These are phyloP conservation scores for Aspergillus pseudoviridinutans DNA, from an alignment of 2,329 filamentous ascomycete genomes.

Conservation along the genomic window DNA sequence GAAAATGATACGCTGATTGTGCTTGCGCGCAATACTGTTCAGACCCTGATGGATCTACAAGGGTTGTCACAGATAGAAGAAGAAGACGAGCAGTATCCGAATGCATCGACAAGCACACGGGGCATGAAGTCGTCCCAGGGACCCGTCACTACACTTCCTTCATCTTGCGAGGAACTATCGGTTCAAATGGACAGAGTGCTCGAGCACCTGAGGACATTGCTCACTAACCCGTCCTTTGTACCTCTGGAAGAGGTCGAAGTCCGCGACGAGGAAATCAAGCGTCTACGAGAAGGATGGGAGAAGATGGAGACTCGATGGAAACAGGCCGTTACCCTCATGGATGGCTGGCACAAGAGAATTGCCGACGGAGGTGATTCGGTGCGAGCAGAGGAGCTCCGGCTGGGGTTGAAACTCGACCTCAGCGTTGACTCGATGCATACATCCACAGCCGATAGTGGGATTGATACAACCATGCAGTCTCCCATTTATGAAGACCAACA, in stretches of 20 bases:
- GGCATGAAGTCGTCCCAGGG: conserved; percentile 20
- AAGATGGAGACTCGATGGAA: conserved; percentile 90
- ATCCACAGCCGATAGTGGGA: conserved; percentile 13
- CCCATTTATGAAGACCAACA: conserved; percentile 31
- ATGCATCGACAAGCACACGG: conserved; percentile 20
- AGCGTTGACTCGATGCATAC: conserved; percentile 24
- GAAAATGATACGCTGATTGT: conserved; percentile 82
- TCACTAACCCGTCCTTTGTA: conserved; percentile 95
- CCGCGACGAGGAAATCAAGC: conserved; percentile 85
- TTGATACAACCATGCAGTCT: conserved; percentile 22
- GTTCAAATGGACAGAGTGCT: conserved; percentile 72
- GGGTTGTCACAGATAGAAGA: conserved; percentile 41
- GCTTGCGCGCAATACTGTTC: conserved; percentile 67
- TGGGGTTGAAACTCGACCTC: conserved; percentile 41
- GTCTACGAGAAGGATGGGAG: conserved; percentile 81
- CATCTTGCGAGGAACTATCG: conserved; percentile 65
- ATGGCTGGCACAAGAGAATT: conserved; percentile 85
- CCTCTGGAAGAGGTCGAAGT: conserved; percentile 89
- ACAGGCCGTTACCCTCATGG: conserved; percentile 85
- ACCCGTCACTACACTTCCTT: conserved; percentile 46
- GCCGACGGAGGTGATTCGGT: conserved; percentile 39
- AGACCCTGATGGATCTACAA: conserved; percentile 61
- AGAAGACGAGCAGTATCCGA: conserved; percentile 26
- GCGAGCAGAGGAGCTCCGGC: conserved; percentile 40
- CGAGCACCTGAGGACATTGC: conserved; percentile 72